These are phyloP conservation scores for Pythium chondricola DNA, from an alignment of 352 stramenopile species.

Conservation along the genomic window DNA sequence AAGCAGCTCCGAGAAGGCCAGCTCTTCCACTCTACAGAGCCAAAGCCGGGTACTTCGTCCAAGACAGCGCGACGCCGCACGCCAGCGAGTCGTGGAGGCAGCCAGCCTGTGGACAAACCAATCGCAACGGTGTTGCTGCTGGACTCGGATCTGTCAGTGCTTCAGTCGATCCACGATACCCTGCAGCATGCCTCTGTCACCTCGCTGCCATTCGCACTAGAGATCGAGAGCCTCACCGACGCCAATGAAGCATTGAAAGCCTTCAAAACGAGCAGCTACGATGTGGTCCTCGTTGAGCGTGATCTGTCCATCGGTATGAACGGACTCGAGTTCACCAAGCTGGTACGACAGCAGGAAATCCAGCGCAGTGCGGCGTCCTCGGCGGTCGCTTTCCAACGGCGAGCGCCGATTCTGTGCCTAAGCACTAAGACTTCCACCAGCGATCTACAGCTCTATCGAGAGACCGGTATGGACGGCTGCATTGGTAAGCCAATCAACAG, in stretches of 20 bases:
- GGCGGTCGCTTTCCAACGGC: slow-evolving; percentile 11
- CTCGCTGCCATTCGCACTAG: slow-evolving; percentile 13
- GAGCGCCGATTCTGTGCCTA: slow-evolving; percentile 69
- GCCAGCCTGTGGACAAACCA: not conserved
- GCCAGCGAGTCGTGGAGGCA: not conserved
- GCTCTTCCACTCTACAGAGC: slow-evolving; percentile 25
- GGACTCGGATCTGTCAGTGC: slow-evolving; percentile 25
- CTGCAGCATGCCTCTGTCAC: slow-evolving; percentile 8
- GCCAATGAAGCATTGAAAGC: slow-evolving; percentile 40
- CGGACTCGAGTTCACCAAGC: slow-evolving; percentile 70
- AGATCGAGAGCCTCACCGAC: slow-evolving; percentile 59
- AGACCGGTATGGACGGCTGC: slow-evolving; percentile 89
- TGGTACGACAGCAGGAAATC: slow-evolving; percentile 77
- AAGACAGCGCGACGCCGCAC: not conserved
- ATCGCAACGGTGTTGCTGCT: slow-evolving; percentile 25
- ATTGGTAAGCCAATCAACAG: slow-evolving; percentile 74
- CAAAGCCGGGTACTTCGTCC: not conserved
- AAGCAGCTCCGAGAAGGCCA: slow-evolving; percentile 24
- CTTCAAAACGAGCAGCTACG: slow-evolving; percentile 49
- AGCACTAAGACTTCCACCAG: slow-evolving; percentile 44
- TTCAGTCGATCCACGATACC: slow-evolving; percentile 32
- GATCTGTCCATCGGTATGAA: slow-evolving; percentile 43
- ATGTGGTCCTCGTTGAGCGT: slow-evolving; percentile 82
- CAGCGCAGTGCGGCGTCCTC: slow-evolving; percentile 30
- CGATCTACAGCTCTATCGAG: slow-evolving; percentile 85